These are phyloP conservation scores for Benincasa hispida DNA, from an alignment of 306 rosid species.

Conservation along the genomic window DNA sequence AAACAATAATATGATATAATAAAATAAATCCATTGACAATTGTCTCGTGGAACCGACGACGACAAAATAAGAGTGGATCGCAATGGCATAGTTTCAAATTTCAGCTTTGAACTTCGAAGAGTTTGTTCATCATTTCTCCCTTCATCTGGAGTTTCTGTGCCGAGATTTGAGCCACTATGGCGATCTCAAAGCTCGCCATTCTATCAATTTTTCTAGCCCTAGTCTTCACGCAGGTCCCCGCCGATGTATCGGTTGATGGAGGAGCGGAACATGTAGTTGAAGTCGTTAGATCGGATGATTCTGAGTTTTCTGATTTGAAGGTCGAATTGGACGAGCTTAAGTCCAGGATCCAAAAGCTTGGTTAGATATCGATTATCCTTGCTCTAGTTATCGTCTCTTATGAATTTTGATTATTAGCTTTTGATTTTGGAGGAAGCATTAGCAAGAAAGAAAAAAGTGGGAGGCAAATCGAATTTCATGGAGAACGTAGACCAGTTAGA, in stretches of 20 bases:
- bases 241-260: slow-evolving; percentile 32
- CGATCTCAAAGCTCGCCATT: slow-evolving; percentile 49
- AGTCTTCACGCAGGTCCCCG: slow-evolving; percentile 21
- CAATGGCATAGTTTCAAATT: background rate
- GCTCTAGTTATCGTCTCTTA: background rate
- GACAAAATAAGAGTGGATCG: background rate
- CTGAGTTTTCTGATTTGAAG: slow-evolving; percentile 43
- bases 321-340: slow-evolving; percentile 59
- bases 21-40: background rate
- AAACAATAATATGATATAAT: background rate
- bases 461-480: background rate
- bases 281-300: slow-evolving; percentile 17
- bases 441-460: background rate
- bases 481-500: background rate
- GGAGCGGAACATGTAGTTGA: slow-evolving; percentile 12
- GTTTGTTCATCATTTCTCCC: background rate
- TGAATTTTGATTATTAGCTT: background rate
- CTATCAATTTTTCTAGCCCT: slow-evolving; percentile 46
- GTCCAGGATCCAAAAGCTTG: slow-evolving; percentile 65
- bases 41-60: background rate
- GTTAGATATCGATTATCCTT: slow-evolving; percentile 25
- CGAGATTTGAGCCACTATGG: slow-evolving; percentile 45
- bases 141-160: slow-evolving; percentile 27
- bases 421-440: background rate
- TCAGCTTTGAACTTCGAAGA: background rate